These are phyloP conservation scores for Gypsophila paniculata DNA, from an alignment of 179 eudicot genomes.

Conservation along the genomic window DNA sequence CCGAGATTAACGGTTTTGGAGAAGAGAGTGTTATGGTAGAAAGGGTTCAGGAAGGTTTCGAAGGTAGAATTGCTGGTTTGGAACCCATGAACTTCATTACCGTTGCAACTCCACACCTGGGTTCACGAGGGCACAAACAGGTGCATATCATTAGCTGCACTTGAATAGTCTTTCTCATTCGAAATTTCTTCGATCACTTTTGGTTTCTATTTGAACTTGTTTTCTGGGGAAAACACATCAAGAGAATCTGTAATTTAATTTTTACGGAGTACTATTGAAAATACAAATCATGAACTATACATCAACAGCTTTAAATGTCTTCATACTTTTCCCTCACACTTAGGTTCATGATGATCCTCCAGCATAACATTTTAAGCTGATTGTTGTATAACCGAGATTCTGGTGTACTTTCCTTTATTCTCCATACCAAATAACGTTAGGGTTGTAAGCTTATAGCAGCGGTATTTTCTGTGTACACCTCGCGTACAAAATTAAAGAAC, in stretches of 20 bases:
- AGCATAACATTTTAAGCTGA: background rate
- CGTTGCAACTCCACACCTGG: constrained; percentile 92
- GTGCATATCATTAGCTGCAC: constrained; percentile 28
- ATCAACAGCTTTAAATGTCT: background rate
- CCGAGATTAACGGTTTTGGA: constrained; percentile 25
- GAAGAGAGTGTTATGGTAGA: constrained; percentile 25
- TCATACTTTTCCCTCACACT: background rate
- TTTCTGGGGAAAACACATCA: background rate
- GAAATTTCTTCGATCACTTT: background rate
- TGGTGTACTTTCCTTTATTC: background rate
- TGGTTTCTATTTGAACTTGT: background rate
- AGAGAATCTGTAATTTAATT: background rate
- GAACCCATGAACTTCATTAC: constrained; percentile 84
- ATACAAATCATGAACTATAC: too few species aligned
- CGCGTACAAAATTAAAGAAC: too few species aligned
- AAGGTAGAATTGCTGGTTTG: constrained; percentile 66
- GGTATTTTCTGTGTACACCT: background rate
- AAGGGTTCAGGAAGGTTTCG: constrained; percentile 24
- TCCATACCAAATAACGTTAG: background rate
- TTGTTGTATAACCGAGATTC: background rate
- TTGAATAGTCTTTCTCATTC: background rate
- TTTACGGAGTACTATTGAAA: background rate
- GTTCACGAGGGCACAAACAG: constrained; percentile 92
- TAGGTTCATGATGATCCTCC: constrained; percentile 5
- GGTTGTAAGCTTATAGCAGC: background rate